A percentile compares a stretch with the other conserved stretches of the same genome.
These are phyloP conservation scores for Fusarium transvaalense DNA, from an alignment of 2,329 filamentous ascomycete genomes.

Conservation along the genomic window DNA sequence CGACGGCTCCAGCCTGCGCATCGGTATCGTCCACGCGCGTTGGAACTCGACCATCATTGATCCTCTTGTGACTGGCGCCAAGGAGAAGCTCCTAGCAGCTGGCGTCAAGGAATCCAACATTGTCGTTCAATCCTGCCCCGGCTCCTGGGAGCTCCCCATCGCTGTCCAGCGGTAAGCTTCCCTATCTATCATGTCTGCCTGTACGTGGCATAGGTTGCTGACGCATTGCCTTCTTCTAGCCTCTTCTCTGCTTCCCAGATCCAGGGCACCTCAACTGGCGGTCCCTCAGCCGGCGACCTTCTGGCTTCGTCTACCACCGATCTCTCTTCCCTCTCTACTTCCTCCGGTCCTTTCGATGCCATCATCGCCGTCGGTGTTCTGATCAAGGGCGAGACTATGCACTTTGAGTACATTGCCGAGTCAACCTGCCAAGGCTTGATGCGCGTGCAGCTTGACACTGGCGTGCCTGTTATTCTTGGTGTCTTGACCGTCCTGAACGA, in stretches of 20 bases:
- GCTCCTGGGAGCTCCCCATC: constrained; percentile 93
- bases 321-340: constrained; percentile 63
- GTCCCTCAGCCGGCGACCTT: constrained; percentile 79
- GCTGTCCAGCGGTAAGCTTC: constrained; percentile 80
- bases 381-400: constrained; percentile 99
- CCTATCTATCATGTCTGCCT: constrained; percentile 11
- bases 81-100: constrained; percentile 78
- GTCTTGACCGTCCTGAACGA: constrained; percentile 90
- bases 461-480: constrained; percentile 91
- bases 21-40: constrained; percentile 94
- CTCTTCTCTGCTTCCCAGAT: constrained; percentile 89
- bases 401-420: constrained; percentile 98
- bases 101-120: constrained; percentile 93
- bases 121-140: constrained; percentile 88
- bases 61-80: constrained; percentile 83
- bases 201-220: constrained; percentile 19
- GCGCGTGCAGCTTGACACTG: constrained; percentile 90
- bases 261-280: constrained; percentile 75
- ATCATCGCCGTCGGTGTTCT: constrained; percentile 95
- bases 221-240: constrained; percentile 57
- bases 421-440: constrained; percentile 92
- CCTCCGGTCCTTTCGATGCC: constrained; percentile 83
- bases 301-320: constrained; percentile 78
- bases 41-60: constrained; percentile 95
- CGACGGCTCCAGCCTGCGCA: constrained; percentile 80